phyloP scores from a whole-genome alignment of 768 basidiomycete genomes.

The Rhizopogon vinicolor region DNA sequence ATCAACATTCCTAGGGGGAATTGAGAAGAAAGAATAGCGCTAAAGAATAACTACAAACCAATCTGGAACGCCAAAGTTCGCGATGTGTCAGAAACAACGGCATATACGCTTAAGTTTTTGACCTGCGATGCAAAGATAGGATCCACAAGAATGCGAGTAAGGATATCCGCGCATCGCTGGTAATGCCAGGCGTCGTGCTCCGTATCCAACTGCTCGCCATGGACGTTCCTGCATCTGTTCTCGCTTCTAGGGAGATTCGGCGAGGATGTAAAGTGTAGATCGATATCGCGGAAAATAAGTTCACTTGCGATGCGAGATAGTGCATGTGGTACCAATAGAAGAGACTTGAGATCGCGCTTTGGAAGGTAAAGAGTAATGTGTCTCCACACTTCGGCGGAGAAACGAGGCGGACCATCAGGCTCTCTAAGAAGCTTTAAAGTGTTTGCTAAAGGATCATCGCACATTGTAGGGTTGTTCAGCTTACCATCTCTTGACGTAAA shows the following conservation, averaged over 20 bases:
- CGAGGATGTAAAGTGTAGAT: slow-evolving; percentile 52
- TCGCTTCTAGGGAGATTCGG: slow-evolving; percentile 19
- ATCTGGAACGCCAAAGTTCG: slow-evolving; percentile 61
- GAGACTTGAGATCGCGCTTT: slow-evolving; percentile 57
- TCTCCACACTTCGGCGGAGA: slow-evolving; percentile 70
- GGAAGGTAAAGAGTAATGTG: slow-evolving; percentile 42
- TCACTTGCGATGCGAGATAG: slow-evolving; percentile 68
- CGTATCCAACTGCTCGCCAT: slow-evolving; percentile 12
- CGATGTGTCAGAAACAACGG: slow-evolving; percentile 41
- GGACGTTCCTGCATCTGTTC: not conserved
- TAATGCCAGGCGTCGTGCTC: slow-evolving; percentile 49
- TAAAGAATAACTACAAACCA: slow-evolving; percentile 31
- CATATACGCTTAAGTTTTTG: slow-evolving; percentile 26
- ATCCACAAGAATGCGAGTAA: slow-evolving; percentile 62
- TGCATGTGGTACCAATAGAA: slow-evolving; percentile 60
- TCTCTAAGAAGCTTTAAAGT: slow-evolving; percentile 25
- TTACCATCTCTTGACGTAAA: slow-evolving; percentile 54
- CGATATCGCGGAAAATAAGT: slow-evolving; percentile 53
- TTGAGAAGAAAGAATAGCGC: not conserved
- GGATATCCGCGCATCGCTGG: slow-evolving; percentile 65
- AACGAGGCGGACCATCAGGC: slow-evolving; percentile 42
- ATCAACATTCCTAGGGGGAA: slow-evolving; percentile 53
- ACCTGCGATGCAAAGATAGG: slow-evolving; percentile 55
- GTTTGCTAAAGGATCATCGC: not conserved
- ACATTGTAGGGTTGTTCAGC: slow-evolving; percentile 5